Base-by-base conservation (phyloP, 2,329 filamentous ascomycete genomes). In the Ophiostoma novo-ulmi region DNA sequence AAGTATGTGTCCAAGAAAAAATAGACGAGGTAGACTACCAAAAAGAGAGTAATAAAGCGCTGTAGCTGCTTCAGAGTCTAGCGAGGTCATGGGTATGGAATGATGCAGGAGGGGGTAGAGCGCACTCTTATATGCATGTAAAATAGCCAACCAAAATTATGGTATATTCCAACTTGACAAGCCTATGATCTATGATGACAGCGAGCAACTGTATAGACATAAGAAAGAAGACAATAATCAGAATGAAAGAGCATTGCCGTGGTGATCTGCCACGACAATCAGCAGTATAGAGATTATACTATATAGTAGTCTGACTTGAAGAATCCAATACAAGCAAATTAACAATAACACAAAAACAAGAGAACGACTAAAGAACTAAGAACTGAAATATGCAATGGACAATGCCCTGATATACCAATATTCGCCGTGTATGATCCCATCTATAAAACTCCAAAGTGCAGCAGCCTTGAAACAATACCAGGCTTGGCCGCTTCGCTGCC, bases 1-100 rank as follows among this genome's bases (percentile, higher is more conserved):
- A 71, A 38, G 48, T 69, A 67, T 20, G 67, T 41, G 31, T 63
- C 70, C 22, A 71, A 71, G 70, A 55, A 63, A 48, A 69, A 73
- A 72, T 70, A 67, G 52, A 3, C 35, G 36, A 36, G 14, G 11
- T 17, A 44, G 44, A n/a, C 44, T 7, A 48, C 20, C 5, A 7
- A 48, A 20, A 17, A 17, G 41, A 48, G 17, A 20, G 17, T 1
- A 6, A n/a, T n/a, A n/a, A 3, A 36, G 31, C 20, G 8, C 17
- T 31, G 44, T 38, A 6, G 5, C 17, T 64, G 35, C 20, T 11
- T 11, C 20, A n/a, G 17, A 38, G 5, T 31, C 31, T 38, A 11
- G 52, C 52, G 26, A 17, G 3, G 3, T 8, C 52, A 58, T 20
- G n/a, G 22, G 5, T 7, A 13, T 26, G 52, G 31, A 36, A 63